These are phyloP conservation scores for Fusarium sp. DNA, from an alignment of 2,329 filamentous ascomycete species.

Conservation along the genomic window DNA sequence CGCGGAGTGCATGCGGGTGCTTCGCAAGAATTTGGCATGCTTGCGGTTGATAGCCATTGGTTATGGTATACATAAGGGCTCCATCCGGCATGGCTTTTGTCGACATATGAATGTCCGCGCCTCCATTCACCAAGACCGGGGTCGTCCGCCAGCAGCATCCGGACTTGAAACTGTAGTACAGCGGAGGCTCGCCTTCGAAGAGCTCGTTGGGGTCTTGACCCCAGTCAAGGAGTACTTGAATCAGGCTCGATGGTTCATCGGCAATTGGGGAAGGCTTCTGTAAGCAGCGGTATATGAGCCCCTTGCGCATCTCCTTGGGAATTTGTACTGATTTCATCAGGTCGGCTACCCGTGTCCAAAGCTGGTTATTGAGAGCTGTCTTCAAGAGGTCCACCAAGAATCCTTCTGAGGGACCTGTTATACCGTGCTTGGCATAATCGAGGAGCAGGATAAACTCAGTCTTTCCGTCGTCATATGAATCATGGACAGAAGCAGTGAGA, in stretches of 20 bases:
- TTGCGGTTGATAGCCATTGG: constrained; percentile 45
- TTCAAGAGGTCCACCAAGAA: constrained; percentile 41
- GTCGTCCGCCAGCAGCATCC: constrained; percentile 48
- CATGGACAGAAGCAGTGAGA: constrained; percentile 37
- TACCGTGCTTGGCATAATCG: constrained; percentile 44
- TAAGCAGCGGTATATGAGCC: constrained; percentile 43
- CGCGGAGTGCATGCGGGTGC: constrained; percentile 39
- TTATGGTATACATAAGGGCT: constrained; percentile 47
- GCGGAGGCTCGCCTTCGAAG: constrained; percentile 43
- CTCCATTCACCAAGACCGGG: constrained; percentile 45
- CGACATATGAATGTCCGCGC: constrained; percentile 44
- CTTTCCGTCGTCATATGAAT: constrained; percentile 47
- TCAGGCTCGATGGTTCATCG: constrained; percentile 45
- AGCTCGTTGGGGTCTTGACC: constrained; percentile 47
- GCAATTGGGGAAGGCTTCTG: constrained; percentile 37
- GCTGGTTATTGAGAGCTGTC: constrained; percentile 37
- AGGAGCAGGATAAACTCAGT: constrained; percentile 42
- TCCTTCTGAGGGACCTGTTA: constrained; percentile 40
- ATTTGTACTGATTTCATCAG: constrained; percentile 43
- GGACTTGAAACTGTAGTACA: constrained; percentile 48
- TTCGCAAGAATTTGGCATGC: constrained; percentile 45
- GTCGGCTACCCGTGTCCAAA: constrained; percentile 47
- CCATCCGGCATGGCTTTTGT: constrained; percentile 46
- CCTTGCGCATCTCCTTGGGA: constrained; percentile 39
- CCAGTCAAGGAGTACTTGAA: constrained; percentile 44